Percentiles rank a stretch among this genome's conserved stretches.
phyloP scores from a whole-genome alignment of 116 monocot genomes.

The Trichopus zeylanicus region DNA sequence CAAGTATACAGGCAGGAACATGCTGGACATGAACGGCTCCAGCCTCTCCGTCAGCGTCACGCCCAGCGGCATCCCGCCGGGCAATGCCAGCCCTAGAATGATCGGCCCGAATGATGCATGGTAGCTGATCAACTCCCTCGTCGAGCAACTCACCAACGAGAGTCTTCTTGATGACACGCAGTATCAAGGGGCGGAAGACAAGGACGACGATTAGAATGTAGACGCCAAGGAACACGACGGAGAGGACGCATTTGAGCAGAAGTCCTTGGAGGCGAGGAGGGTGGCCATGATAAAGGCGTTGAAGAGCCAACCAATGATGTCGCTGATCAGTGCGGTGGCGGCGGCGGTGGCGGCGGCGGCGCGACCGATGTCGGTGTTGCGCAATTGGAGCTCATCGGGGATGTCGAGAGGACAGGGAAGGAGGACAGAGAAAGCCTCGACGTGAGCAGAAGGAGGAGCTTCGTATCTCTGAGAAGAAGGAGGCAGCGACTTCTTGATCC shows the following conservation, averaged over 20 bases:
- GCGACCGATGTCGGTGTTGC: conserved; percentile 55
- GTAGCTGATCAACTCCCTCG: conserved; percentile 32
- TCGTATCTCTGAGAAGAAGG: neutral
- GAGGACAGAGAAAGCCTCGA: conserved; percentile 30
- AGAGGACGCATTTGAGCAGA: neutral
- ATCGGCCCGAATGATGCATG: conserved; percentile 25
- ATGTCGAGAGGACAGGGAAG: conserved; percentile 35
- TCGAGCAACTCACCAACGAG: conserved; percentile 23
- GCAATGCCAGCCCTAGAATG: conserved; percentile 39
- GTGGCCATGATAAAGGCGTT: neutral
- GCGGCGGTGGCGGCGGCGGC: conserved; percentile 42
- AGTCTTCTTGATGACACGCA: conserved; percentile 12
- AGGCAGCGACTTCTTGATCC: neutral
- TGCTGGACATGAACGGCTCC: conserved; percentile 26
- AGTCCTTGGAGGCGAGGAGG: neutral
- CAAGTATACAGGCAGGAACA: conserved; percentile 44
- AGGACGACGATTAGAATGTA: conserved; percentile 12
- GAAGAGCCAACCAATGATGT: conserved; percentile 11
- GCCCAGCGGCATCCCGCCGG: conserved; percentile 54
- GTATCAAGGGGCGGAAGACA: conserved; percentile 31
- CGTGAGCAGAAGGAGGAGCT: conserved; percentile 15
- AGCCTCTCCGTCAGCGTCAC: conserved; percentile 42
- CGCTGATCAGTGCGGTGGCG: conserved; percentile 37
- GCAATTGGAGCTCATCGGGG: conserved; percentile 47
- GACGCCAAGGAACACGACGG: conserved; percentile 2